Evolutionary conservation across 2,329 filamentous ascomycete species (phyloP).

Genomic region (Tolypocladium ovalisporum): DNA sequence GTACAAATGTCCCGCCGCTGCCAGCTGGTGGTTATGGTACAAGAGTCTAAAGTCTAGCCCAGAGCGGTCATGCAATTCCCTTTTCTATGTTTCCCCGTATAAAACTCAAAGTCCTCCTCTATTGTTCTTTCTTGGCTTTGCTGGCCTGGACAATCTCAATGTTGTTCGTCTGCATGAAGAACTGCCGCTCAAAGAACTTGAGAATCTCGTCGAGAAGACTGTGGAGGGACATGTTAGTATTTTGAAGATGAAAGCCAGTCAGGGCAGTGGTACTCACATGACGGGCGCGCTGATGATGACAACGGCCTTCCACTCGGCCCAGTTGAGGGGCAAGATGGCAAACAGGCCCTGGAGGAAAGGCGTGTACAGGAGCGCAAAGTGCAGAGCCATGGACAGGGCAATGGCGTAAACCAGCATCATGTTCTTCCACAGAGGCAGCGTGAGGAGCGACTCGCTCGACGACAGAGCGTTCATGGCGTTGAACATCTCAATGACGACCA

Average conservation of each 20-base stretch:
- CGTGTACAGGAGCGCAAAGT: constrained; percentile 88
- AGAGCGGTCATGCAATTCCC: constrained; percentile 4
- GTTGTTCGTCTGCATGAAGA: constrained; percentile 45
- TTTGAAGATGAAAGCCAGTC: neutral
- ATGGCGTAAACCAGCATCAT: constrained; percentile 98
- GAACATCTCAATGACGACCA: constrained; percentile 98
- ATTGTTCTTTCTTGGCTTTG: constrained; percentile 44
- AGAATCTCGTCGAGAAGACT: constrained; percentile 76
- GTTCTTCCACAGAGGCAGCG: constrained; percentile 93
- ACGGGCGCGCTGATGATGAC: constrained; percentile 81
- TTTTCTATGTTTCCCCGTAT: constrained; percentile 8
- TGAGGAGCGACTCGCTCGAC: constrained; percentile 86
- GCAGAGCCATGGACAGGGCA: constrained; percentile 79
- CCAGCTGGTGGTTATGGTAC: constrained; percentile 13
- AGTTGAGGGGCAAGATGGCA: constrained; percentile 78
- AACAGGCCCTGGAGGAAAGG: constrained; percentile 84
- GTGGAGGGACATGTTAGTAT: constrained; percentile 11
- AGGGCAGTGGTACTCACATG: constrained; percentile 51
- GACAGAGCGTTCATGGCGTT: constrained; percentile 98
- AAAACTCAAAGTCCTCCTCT: constrained; percentile 16
- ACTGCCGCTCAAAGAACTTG: constrained; percentile 63
- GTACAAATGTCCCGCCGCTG: neutral
- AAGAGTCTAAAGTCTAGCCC: constrained; percentile 19
- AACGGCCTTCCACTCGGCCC: constrained; percentile 87
- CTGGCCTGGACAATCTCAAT: constrained; percentile 23